Conservation (phyloP, 2,329 filamentous ascomycete genomes). For the Talaromyces atroroseus region DNA sequence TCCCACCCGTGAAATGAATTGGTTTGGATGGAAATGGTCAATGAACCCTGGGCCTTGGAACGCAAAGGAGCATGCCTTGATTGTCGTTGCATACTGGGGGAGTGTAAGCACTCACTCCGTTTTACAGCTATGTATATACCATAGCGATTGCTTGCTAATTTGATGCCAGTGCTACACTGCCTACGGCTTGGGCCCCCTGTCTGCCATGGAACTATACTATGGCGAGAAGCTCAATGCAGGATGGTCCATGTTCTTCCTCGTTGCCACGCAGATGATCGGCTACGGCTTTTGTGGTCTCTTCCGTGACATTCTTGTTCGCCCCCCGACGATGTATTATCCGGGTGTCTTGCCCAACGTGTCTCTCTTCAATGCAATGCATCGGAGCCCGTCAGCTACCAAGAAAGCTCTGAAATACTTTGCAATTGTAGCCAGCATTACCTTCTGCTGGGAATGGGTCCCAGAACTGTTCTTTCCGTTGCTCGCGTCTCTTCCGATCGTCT, state of each 20-base stretch:
- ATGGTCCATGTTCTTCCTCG: conserved; percentile 3
- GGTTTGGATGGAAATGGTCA: conserved; percentile 3
- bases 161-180: conserved; percentile 1
- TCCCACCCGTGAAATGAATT: background rate
- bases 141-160: background rate
- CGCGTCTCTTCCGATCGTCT: background rate
- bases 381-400: conserved; percentile 1
- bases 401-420: background rate
- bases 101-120: background rate
- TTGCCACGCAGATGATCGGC: conserved; percentile 1
- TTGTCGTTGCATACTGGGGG: conserved; percentile 2
- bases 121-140: background rate
- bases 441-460: background rate
- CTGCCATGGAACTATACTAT: conserved; percentile 3
- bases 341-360: conserved; percentile 4
- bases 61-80: conserved; percentile 4
- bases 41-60: conserved; percentile 3
- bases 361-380: conserved; percentile 5
- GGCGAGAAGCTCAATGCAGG: conserved; percentile 1
- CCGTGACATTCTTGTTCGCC: conserved; percentile 3
- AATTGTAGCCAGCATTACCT: background rate
- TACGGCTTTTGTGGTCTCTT: conserved; percentile 1
- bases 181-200: background rate
- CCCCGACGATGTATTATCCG: conserved; percentile 1
- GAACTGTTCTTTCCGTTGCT: background rate